Evolutionary conservation across 495 filamentous ascomycete species (phyloP), one percentile per base, ranked within the genome.

Genomic region (Durotheca rogersii): DNA sequence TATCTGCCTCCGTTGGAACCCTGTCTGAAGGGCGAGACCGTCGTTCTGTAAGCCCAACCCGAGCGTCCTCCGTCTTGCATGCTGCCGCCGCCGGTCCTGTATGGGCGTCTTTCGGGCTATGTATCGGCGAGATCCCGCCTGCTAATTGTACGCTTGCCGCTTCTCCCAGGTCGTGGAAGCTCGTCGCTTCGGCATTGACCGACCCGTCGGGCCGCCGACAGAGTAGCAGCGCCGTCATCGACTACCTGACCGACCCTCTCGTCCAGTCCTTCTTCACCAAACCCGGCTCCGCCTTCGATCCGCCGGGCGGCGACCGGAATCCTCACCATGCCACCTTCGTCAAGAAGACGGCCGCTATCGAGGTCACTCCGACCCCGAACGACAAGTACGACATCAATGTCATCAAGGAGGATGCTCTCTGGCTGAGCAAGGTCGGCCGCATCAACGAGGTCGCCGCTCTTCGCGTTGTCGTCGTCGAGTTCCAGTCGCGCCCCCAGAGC

Each of bases 321-420:
- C 30, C 38, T 60, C 53, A 66, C 38, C 47, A 52, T 45, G 49
- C 82, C 59, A 76, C 80, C 4, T 95, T 95, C 64, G 87, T 92
- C 44, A 89, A 85, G 31, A 91, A 84, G 67, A 96, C 90, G 1
- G 86, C 92, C 12, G 84, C 91, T n/a, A 94, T 96, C 41, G 85
- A 95, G 65, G 83, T 90, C 34, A 79, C 87, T 17, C 85, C 88
- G 4, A 79, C 80, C 6, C 70, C 81, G 16, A 81, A 83, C 54
- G 77, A 80, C 11, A 77, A 78, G 19, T 89, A 86, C 66, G 77
- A 91, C 60, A 76, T 96, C 37, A 81, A 85, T 17, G 77, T 89
- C 67, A 83, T 97, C 60, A 95, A 94, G 68, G 78, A 81, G 17
- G 93, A 96, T 67, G 81, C 89, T 27, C 67, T 86, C 30, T 96